phyloP scores from a whole-genome alignment of 116 monocot species.

The Iris pallida region DNA sequence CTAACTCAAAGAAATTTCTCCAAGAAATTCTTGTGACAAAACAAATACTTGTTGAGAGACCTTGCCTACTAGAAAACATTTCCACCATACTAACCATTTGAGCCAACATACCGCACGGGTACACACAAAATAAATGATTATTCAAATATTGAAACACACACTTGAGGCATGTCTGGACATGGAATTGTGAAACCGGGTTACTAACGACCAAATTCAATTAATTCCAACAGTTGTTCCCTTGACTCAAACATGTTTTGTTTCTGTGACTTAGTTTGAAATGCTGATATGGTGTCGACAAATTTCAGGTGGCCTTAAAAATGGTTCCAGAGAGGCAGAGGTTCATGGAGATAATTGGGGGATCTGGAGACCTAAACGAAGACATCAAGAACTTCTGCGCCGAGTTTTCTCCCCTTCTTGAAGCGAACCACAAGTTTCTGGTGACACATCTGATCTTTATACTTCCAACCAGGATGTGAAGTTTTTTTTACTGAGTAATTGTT shows the following conservation, averaged over 20 bases:
- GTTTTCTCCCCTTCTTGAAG: conserved; percentile 24
- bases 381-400: conserved; percentile 24
- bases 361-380: conserved; percentile 31
- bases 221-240: too few species aligned
- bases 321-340: conserved; percentile 35
- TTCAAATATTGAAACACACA: too few species aligned
- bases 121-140: too few species aligned
- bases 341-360: conserved; percentile 32
- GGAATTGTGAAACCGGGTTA: background rate
- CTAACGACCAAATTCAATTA: too few species aligned
- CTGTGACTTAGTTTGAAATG: background rate
- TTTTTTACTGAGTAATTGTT: background rate
- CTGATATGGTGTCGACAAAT: background rate
- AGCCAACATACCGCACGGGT: too few species aligned
- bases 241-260: background rate
- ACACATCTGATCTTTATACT: background rate
- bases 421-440: conserved; percentile 35
- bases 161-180: too few species aligned
- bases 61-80: too few species aligned
- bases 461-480: background rate
- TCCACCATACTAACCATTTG: too few species aligned
- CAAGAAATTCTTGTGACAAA: too few species aligned
- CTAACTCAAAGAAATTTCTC: too few species aligned
- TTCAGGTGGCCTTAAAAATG: conserved; percentile 26
- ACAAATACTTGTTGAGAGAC: too few species aligned